phyloP scores from a whole-genome alignment of 257 asterid genomes.

The Nicotiana noctiflora region DNA sequence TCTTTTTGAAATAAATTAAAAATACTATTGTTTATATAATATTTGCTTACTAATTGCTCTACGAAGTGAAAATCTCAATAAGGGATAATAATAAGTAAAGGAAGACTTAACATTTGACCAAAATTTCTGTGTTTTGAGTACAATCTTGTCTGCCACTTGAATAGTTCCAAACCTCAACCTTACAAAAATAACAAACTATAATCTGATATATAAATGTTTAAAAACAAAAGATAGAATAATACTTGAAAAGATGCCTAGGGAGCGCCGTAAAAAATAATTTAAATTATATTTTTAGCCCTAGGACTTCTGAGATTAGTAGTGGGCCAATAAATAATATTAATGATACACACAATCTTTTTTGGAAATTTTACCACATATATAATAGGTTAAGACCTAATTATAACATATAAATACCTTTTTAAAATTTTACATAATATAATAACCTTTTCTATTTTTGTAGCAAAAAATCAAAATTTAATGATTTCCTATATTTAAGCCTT shows the following conservation, averaged over 20 bases:
- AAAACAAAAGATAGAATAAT: background rate
- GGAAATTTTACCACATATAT: too few species aligned
- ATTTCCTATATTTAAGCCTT: too few species aligned
- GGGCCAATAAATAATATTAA: background rate
- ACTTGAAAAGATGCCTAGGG: background rate
- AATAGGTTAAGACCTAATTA: too few species aligned
- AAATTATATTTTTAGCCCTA: background rate
- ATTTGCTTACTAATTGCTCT: too few species aligned
- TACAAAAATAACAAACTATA: background rate
- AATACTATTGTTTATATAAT: too few species aligned
- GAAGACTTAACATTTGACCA: background rate
- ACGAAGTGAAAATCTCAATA: too few species aligned
- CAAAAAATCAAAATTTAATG: too few species aligned
- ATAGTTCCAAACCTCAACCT: background rate
- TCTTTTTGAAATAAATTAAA: too few species aligned
- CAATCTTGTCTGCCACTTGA: conserved; percentile 8
- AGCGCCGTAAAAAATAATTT: background rate
- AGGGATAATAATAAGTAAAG: too few species aligned
- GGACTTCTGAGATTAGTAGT: background rate
- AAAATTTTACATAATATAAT: too few species aligned
- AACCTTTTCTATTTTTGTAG: too few species aligned
- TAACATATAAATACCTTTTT: too few species aligned
- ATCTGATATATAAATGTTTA: background rate
- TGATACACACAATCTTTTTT: background rate
- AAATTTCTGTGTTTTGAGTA: background rate